Evolutionary conservation across 1,284 basidiomycete species (phyloP).

Genomic region (Boletus sp.): DNA sequence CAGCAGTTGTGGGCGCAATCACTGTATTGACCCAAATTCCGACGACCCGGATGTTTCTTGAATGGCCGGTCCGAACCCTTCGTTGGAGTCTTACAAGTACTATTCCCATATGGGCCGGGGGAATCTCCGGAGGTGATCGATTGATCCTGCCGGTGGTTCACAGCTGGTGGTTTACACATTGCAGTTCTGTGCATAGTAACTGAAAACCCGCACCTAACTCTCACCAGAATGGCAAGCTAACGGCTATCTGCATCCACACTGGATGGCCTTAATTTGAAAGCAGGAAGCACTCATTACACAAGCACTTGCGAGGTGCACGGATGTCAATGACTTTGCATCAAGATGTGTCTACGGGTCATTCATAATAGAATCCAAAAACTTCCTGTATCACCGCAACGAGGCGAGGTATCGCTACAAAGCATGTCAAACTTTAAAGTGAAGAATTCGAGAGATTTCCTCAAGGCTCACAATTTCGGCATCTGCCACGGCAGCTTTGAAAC

Average conservation of each 20-base stretch:
- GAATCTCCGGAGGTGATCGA: neutral
- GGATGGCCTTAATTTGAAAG: neutral
- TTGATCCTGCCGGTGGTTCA: neutral
- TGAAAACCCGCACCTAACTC: neutral
- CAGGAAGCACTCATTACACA: neutral
- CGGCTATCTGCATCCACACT: neutral
- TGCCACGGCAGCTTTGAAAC: conserved; percentile 70
- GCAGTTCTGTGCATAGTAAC: neutral
- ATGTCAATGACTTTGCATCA: neutral
- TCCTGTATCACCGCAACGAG: conserved; percentile 26
- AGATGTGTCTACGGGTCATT: conserved; percentile 1
- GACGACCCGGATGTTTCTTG: neutral
- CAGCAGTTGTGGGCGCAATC: conserved; percentile 24
- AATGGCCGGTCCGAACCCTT: conserved; percentile 1
- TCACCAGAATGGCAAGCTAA: neutral
- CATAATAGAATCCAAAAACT: neutral
- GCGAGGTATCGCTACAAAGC: conserved; percentile 27
- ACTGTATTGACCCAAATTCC: conserved; percentile 4
- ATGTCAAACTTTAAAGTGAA: conserved; percentile 11
- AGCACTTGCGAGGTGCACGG: neutral
- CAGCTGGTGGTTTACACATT: neutral
- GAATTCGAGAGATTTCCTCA: conserved; percentile 15
- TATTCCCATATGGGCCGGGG: neutral
- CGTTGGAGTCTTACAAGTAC: neutral
- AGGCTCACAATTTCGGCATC: conserved; percentile 57